Conservation (phyloP, 1,284 basidiomycete species). For the Heterobasidion annosum region DNA sequence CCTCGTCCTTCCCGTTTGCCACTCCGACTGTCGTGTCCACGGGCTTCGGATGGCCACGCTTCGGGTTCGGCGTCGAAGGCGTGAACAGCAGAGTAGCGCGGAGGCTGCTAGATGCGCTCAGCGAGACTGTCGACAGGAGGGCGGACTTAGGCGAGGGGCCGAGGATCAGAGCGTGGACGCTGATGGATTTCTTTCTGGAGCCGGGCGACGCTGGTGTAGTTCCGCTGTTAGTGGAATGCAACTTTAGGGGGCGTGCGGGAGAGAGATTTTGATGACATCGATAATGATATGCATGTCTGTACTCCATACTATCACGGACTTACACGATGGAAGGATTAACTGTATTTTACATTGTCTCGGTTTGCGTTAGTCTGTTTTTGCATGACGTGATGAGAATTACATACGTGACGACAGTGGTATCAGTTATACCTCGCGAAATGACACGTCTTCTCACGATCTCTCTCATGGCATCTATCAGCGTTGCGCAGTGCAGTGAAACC, state of each 20-base stretch:
- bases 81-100: conserved; percentile 65
- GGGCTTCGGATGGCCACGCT: conserved; percentile 72
- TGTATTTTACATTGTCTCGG: too few relatives aligned
- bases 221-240: conserved; percentile 67
- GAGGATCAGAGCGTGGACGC: conserved; percentile 57
- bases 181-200: conserved; percentile 63
- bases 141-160: conserved; percentile 16
- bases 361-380: too few relatives aligned
- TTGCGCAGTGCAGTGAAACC: too few relatives aligned
- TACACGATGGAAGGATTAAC: too few relatives aligned
- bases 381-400: too few relatives aligned
- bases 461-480: too few relatives aligned
- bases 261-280: not conserved
- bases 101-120: conserved; percentile 57
- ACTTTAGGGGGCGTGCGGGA: conserved; percentile 38
- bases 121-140: conserved; percentile 10
- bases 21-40: conserved; percentile 61
- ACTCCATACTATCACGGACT: not conserved
- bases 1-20: conserved; percentile 71
- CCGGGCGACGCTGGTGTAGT: conserved; percentile 43
- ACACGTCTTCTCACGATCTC: too few relatives aligned
- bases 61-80: conserved; percentile 72
- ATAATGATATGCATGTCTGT: not conserved
- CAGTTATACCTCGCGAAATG: too few relatives aligned
- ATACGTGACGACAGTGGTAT: too few relatives aligned